Evolutionary conservation across 2,329 filamentous ascomycete species (phyloP), one percentile per base, ranked within the genome.

Genomic region (Pochonia chlamydosporia): DNA sequence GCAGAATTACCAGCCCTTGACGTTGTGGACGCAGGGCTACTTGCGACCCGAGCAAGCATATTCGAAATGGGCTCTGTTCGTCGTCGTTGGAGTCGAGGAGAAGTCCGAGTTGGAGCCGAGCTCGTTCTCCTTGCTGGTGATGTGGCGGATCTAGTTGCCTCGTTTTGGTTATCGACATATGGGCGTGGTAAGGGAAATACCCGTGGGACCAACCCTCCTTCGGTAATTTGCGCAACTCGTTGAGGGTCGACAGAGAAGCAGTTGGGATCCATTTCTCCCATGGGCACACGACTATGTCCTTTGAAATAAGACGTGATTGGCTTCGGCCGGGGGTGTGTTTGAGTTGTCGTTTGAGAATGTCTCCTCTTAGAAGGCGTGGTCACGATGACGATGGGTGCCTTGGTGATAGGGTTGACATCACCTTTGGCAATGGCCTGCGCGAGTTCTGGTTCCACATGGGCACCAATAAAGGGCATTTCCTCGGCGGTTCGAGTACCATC

Each of bases 321-420:
- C 52, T 80, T 81, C 11, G 59, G 41, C 47, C 59, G 47, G 53
- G 66, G 55, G n/a, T 56, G 54, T 43, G 54, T 49, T 16, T 54
- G 41, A 4, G 53, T 47, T 7, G 56, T 49, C 3, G 54, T 56
- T 40, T 70, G 67, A n/a, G 69, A 70, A 46, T 70, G 63, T 49
- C 64, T 64, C 52, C 68, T 59, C 57, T 71, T 72, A 46, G 63
- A 63, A 10, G 75, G 72, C 14, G 70, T 68, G 10, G 60, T 55
- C 7, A 65, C 56, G 35, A 74, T 51, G n/a, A 67, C 44, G 18
- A 82, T 79, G 18, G 74, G 76, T 50, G 83, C 64, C 65, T 96
- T 97, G 1, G 90, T 95, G 55, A 92, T 93, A 2, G 93, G 93
- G 63, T 97, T 85, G 40, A 96, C 67, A 55, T 96, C 87, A 30